Conservation (phyloP, 1,284 basidiomycete species). For the Agroathelia rolfsii region DNA sequence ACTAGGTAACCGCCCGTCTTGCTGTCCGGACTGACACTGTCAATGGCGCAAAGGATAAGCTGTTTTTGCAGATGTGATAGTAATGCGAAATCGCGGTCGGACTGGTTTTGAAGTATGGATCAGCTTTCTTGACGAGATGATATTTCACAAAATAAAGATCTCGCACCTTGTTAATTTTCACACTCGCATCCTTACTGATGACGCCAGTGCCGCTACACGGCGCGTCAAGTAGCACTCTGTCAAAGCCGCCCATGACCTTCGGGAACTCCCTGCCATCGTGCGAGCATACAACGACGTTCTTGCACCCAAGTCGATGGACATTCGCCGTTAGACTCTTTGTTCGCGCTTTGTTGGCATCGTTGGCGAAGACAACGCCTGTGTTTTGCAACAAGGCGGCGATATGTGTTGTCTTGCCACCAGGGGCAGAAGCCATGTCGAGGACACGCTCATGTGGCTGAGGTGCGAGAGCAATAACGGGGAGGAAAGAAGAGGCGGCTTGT, state of each 20-base stretch:
- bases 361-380: conserved; percentile 96
- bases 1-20: conserved; percentile 92
- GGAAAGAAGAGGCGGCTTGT: conserved; percentile 96
- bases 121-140: no score
- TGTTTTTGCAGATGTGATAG: conserved; percentile 98
- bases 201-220: conserved; percentile 98
- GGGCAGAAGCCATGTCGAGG: conserved; percentile 97
- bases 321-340: conserved; percentile 97
- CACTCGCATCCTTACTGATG: conserved; percentile 94
- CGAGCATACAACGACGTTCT: conserved; percentile 95
- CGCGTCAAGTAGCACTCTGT: conserved; percentile 92
- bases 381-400: conserved; percentile 96
- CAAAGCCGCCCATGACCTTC: conserved; percentile 99
- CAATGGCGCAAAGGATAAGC: conserved; percentile 95
- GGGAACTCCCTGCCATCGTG: conserved; percentile 98
- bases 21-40: conserved; percentile 85
- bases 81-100: conserved; percentile 89
- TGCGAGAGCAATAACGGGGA: conserved; percentile 94
- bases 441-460: conserved; percentile 93
- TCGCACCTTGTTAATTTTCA: conserved; percentile 93
- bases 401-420: conserved; percentile 96
- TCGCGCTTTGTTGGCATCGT: conserved; percentile 91
- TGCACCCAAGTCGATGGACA: conserved; percentile 93
- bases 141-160: conserved; percentile 2
- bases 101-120: conserved; percentile 34